Evolutionary conservation across 306 rosid species (phyloP), one percentile per base, ranked within the genome.

Genomic region (Datisca glomerata): DNA sequence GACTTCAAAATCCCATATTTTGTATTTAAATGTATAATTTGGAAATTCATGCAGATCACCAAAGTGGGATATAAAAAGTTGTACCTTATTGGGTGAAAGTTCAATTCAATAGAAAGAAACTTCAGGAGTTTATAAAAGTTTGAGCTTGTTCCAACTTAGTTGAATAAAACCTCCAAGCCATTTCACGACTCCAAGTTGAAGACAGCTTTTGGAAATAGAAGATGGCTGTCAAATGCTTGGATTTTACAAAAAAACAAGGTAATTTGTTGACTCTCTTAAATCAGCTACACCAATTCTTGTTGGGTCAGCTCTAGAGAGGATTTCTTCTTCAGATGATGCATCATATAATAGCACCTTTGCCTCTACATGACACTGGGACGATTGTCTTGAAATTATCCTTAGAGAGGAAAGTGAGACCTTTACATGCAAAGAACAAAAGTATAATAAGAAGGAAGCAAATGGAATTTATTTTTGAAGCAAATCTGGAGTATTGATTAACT

Each of bases 381-480:
- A 87, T 79, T 49, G 93, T 76, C 49, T 40, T 52, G 69, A 83
- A 82, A 73, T 83, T 93, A 57, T 83, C 85, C 77, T 87, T 52
- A 87, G 89, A 44, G 97, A 87, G 63, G 94, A 87, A 55, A 87
- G 85, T 59, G 97, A 87, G 53, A 87, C 97, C 97, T 87, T 66
- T 52, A 61, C 75, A 76, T 61, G 69, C 55, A 67, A 71, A 60
- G 53, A 63, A 64, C 56, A 66, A 42, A 57, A 64, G 45, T 67
- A 72, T 63, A 69, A 38, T 47, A 10, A 55, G 47, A 33, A 18
- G 12, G 13, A 45, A 55, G 48, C 27, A 18, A 1, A 18, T 19
- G 20, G 21, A 32, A 48, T 41, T 7, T 3, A 27, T 27, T 24
- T 36, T 15, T n/a, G n/a, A n/a, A n/a, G 16, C 3, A 4, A 6